phyloP scores from a whole-genome alignment of 2,329 filamentous ascomycete genomes.

The Colletotrichum costaricense region DNA sequence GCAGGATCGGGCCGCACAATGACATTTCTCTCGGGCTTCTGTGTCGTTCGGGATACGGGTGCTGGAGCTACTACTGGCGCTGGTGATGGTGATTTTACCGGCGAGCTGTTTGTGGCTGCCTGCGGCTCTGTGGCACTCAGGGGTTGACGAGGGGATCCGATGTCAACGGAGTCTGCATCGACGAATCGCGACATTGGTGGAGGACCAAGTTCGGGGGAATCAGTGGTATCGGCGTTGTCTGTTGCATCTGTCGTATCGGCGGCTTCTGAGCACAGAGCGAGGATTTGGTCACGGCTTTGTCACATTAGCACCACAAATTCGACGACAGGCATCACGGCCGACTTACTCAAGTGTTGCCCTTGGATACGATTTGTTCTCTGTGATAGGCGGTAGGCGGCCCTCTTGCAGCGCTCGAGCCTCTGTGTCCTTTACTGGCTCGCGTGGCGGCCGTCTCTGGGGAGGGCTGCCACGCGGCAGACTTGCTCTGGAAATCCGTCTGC shows the following conservation, averaged over 20 bases:
- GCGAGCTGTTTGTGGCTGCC: not conserved
- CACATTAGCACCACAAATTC: constrained; percentile 38
- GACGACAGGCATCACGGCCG: not conserved
- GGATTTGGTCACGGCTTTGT: constrained; percentile 69
- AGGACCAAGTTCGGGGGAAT: constrained; percentile 77
- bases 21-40: constrained; percentile 16
- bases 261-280: constrained; percentile 65
- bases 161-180: constrained; percentile 66
- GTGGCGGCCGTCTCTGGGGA: constrained; percentile 63
- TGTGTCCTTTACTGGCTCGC: constrained; percentile 66
- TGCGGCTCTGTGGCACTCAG: constrained; percentile 2
- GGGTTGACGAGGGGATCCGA: constrained; percentile 57
- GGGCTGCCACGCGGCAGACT: constrained; percentile 54
- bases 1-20: constrained; percentile 23
- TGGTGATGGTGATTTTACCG: constrained; percentile 4
- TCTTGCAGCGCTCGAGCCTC: constrained; percentile 63
- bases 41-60: not conserved
- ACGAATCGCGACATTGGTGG: constrained; percentile 69
- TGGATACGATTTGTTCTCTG: constrained; percentile 76
- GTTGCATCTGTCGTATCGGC: constrained; percentile 54
- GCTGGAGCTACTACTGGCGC: not conserved
- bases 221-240: constrained; percentile 53
- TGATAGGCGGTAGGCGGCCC: constrained; percentile 72
- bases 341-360: constrained; percentile 76
- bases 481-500: constrained; percentile 23